Evolutionary conservation across 345 rosid genomes (phyloP), one percentile per base, ranked within the genome.

Genomic region (Cardiospermum halicacabum): DNA sequence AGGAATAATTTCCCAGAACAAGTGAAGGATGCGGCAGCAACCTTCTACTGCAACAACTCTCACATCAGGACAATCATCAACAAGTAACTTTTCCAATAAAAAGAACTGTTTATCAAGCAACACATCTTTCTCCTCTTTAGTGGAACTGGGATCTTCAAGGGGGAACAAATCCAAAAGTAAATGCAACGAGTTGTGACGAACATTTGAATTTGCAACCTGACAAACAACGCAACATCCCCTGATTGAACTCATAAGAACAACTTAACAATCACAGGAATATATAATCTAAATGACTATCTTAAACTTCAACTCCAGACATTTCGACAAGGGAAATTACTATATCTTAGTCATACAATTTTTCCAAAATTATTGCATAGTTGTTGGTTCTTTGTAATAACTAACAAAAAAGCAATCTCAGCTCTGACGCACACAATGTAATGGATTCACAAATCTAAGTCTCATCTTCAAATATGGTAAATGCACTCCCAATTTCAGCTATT

Each of bases 31-130:
- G 65, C 96, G 91, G 40, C 91, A 88, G 70, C 89, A 84, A 59
- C 99, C 99, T 80, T 94, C 97, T 49, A 94, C 99, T 45, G 97
- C 96, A 73, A 87, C 85, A 74, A 87, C 81, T 81, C 99, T 82
- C 67, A 94, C 82, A 66, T 84, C 91, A 40, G 96, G 95, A 48
- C 95, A 86, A 72, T 87, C 96, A 78, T 94, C 99, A 74, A 70
- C 73, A 67, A 94, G 81, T 65, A 88, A 62, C 66, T 71, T 86
- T 75, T 94, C 99, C 77, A 88, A 43, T 74, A 94, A 76, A 71
- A 82, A 91, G 82, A 88, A 91, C 79, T 94, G 96, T 62, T 78
- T 94, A 57, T 87, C 92, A 50, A 86, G 88, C 60, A 90, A 67
- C 4, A 82, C 71, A 79, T 93, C 97, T 72, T 93, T 91, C 27